These are phyloP conservation scores for Lagenidium sp. DNA, from an alignment of 352 stramenopile species.

Conservation along the genomic window DNA sequence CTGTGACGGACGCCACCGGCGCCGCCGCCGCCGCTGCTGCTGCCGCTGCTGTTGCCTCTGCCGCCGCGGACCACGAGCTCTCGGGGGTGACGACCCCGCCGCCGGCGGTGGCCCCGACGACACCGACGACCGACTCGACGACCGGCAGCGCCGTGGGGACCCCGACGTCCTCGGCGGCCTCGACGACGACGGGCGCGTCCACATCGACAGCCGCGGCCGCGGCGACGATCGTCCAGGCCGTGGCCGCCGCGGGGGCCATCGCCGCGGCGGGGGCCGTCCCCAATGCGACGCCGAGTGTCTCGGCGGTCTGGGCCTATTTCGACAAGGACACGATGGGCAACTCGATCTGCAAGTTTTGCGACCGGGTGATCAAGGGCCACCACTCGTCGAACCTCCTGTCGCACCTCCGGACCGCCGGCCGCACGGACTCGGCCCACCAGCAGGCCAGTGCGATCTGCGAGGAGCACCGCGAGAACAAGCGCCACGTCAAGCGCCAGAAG, in stretches of 20 bases:
- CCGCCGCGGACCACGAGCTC: neutral
- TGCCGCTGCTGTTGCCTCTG: neutral
- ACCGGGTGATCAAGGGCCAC: conserved; percentile 79
- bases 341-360: conserved; percentile 80
- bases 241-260: neutral
- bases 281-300: conserved; percentile 48
- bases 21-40: neutral
- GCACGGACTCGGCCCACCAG: conserved; percentile 58
- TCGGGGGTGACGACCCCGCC: neutral
- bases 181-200: neutral
- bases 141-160: no score
- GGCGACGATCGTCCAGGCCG: neutral
- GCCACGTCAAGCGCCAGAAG: conserved; percentile 70
- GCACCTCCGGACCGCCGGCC: conserved; percentile 62
- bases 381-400: conserved; percentile 79
- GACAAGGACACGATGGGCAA: conserved; percentile 68
- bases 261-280: neutral
- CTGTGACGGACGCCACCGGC: conserved; percentile 1
- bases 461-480: conserved; percentile 74
- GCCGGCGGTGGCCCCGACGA: neutral
- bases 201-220: neutral
- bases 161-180: neutral
- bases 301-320: conserved; percentile 80
- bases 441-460: conserved; percentile 70
- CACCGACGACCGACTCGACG: neutral